phyloP scores from a whole-genome alignment of 768 basidiomycete genomes.

The Cantharellus anzutake region DNA sequence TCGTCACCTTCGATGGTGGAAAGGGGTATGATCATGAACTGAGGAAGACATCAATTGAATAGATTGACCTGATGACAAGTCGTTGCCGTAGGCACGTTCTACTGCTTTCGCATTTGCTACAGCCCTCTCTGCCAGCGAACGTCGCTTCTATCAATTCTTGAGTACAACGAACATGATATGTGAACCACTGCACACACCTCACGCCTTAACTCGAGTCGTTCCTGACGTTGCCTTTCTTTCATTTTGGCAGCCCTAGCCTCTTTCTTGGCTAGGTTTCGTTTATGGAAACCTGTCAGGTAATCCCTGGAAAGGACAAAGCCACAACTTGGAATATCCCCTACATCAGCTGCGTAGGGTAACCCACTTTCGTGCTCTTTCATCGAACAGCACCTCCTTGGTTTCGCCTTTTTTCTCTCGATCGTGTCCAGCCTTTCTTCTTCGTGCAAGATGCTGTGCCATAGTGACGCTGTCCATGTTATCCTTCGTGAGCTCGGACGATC shows the following conservation, averaged over 20 bases:
- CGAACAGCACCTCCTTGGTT: conserved; percentile 67
- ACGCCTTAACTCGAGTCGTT: conserved; percentile 50
- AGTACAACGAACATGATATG: background rate
- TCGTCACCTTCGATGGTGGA: background rate
- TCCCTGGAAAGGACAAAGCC: conserved; percentile 31
- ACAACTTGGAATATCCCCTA: background rate
- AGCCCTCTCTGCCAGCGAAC: conserved; percentile 59
- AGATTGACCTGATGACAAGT: background rate
- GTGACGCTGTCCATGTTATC: background rate
- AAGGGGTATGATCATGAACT: background rate
- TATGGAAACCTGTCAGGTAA: conserved; percentile 85
- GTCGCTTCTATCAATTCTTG: conserved; percentile 38
- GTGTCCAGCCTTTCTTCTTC: conserved; percentile 32
- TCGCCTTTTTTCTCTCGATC: conserved; percentile 45
- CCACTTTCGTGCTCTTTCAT: conserved; percentile 67
- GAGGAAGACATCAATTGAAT: background rate
- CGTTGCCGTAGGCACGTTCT: conserved; percentile 34
- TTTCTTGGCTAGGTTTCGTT: conserved; percentile 70
- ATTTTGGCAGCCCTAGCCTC: conserved; percentile 61
- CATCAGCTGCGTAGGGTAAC: conserved; percentile 7
- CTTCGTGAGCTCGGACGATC: background rate
- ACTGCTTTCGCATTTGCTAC: conserved; percentile 56
- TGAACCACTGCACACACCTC: conserved; percentile 33
- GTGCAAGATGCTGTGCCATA: background rate
- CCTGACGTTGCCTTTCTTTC: conserved; percentile 55